phyloP scores from a whole-genome alignment of 2,329 filamentous ascomycete species.

The Aspergillus thermomutatus region DNA sequence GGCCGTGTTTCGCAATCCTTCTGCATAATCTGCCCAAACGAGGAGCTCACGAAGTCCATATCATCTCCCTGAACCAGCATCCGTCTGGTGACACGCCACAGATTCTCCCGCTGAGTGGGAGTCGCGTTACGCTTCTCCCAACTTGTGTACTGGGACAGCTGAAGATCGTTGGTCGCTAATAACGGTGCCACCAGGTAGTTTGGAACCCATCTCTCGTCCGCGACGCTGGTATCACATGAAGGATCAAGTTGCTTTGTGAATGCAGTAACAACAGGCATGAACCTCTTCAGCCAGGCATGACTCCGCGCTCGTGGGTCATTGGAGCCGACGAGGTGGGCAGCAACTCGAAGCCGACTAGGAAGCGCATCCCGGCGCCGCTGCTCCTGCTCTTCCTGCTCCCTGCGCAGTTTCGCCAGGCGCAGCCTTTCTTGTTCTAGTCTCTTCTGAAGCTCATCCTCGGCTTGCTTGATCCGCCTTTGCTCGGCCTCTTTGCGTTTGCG shows the following conservation, averaged over 20 bases:
- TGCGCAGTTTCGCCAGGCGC: conserved; percentile 42
- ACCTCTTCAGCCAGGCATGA: conserved; percentile 43
- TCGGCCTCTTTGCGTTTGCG: conserved; percentile 42
- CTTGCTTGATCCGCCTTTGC: conserved; percentile 42
- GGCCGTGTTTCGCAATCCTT: conserved; percentile 43
- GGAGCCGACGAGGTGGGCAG: conserved; percentile 44
- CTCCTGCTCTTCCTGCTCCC: conserved; percentile 45
- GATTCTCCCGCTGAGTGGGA: conserved; percentile 40
- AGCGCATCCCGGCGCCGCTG: conserved; percentile 45
- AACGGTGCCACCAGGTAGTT: conserved; percentile 49
- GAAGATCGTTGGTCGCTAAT: conserved; percentile 48
- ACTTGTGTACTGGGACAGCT: conserved; percentile 46
- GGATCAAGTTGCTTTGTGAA: conserved; percentile 43
- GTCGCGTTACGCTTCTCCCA: conserved; percentile 47
- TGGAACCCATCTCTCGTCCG: conserved; percentile 47
- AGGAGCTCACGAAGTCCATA: conserved; percentile 33
- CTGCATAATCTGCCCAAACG: conserved; percentile 37
- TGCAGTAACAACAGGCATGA: conserved; percentile 46
- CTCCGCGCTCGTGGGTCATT: conserved; percentile 42
- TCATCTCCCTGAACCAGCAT: conserved; percentile 45
- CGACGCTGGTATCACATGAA: conserved; percentile 31
- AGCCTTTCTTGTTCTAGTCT: conserved; percentile 41
- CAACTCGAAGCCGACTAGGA: conserved; percentile 43
- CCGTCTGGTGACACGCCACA: conserved; percentile 47
- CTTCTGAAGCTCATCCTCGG: conserved; percentile 46